These are phyloP conservation scores for Diplotaxis tenuifolia DNA, from an alignment of 345 rosid genomes.

Conservation along the genomic window DNA sequence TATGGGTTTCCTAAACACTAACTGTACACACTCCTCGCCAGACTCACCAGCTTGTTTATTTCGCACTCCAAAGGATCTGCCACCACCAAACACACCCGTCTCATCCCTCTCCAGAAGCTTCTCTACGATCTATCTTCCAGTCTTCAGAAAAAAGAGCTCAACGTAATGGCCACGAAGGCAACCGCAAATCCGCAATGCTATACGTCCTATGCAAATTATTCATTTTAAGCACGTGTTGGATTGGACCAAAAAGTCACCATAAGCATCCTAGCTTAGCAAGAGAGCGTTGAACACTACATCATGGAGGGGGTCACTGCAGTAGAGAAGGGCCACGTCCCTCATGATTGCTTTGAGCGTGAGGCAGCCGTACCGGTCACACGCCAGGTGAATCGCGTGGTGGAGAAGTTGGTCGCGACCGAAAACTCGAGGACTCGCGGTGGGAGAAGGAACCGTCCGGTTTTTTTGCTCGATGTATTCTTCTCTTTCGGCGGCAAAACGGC, in stretches of 20 bases:
- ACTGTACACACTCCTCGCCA: conserved; percentile 19
- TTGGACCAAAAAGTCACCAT: conserved; percentile 16
- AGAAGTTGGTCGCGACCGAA: too few species aligned
- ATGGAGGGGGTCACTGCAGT: background rate
- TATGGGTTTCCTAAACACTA: too few species aligned
- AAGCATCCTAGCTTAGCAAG: background rate
- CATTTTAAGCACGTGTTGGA: conserved; percentile 13
- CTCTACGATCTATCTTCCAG: conserved; percentile 25
- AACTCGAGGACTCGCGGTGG: background rate
- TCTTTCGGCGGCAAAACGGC: background rate
- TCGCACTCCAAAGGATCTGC: background rate
- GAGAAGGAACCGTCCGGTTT: background rate
- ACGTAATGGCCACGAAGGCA: background rate
- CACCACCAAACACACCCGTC: background rate
- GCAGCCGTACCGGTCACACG: conserved; percentile 6
- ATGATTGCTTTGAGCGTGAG: conserved; percentile 16
- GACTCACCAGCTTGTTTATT: background rate
- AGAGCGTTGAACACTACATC: conserved; percentile 1
- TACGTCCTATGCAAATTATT: background rate
- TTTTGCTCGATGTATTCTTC: background rate
- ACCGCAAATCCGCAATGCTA: background rate
- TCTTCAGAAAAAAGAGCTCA: background rate
- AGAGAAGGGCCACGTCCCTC: background rate
- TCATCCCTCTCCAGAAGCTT: background rate
- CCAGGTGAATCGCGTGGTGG: background rate